Conservation (phyloP, 805 yeast genomes). For the Danielozyma ontarioensis region DNA sequence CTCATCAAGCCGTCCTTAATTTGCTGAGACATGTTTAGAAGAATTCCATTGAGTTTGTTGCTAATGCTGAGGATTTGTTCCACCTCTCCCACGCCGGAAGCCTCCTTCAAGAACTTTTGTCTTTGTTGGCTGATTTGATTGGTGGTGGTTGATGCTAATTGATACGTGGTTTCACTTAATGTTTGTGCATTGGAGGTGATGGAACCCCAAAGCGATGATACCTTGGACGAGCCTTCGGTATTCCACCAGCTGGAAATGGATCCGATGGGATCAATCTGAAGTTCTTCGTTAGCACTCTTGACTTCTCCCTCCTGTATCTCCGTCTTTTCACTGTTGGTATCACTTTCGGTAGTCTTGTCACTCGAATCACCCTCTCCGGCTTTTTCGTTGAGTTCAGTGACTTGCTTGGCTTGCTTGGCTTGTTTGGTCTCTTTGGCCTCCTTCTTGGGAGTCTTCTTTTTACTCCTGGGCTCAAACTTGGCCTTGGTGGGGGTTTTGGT, state of each 20-base stretch:
- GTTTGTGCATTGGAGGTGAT: slow-evolving; percentile 49
- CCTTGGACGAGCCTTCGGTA: slow-evolving; percentile 60
- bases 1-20: slow-evolving; percentile 50
- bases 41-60: slow-evolving; percentile 25
- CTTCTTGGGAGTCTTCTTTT: slow-evolving; percentile 2
- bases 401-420: slow-evolving; percentile 2
- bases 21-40: slow-evolving; percentile 35
- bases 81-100: slow-evolving; percentile 13
- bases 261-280: slow-evolving; percentile 53
- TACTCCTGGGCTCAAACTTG: slow-evolving; percentile 33
- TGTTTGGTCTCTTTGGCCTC: slow-evolving; percentile 3
- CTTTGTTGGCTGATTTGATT: slow-evolving; percentile 36
- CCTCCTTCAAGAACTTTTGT: slow-evolving; percentile 27
- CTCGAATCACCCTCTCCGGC: background rate
- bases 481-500: slow-evolving; percentile 11
- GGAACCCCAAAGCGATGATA: slow-evolving; percentile 63
- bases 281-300: slow-evolving; percentile 11
- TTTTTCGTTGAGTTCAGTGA: slow-evolving; percentile 1
- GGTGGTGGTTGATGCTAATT: slow-evolving; percentile 42
- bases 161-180: slow-evolving; percentile 47
- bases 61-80: slow-evolving; percentile 27
- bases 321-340: background rate
- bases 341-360: background rate
- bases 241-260: slow-evolving; percentile 75
- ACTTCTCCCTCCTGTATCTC: background rate